phyloP scores from a whole-genome alignment of 1,139 yeast genomes.

The Candida frijolesensis region DNA sequence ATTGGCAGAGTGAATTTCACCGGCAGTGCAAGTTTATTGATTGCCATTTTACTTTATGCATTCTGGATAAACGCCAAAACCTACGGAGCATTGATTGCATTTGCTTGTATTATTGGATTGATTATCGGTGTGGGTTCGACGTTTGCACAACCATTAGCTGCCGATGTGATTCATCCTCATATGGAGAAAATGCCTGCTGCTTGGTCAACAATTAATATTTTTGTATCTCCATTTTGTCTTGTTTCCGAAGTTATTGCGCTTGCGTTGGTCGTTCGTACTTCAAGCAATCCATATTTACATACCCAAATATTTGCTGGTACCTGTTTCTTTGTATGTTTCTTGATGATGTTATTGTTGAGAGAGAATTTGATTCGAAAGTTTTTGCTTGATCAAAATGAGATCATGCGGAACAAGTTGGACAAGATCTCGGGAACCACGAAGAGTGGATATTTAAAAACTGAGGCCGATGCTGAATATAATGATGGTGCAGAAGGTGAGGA shows the following conservation, averaged over 20 bases:
- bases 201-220: slow-evolving; percentile 59
- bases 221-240: slow-evolving; percentile 46
- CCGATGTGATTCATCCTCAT: slow-evolving; percentile 53
- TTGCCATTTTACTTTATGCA: slow-evolving; percentile 41
- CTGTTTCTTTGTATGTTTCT: slow-evolving; percentile 36
- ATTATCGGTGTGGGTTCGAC: slow-evolving; percentile 67
- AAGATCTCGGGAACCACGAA: slow-evolving; percentile 10
- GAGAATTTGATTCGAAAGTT: slow-evolving; percentile 30
- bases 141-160: slow-evolving; percentile 60
- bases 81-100: slow-evolving; percentile 53
- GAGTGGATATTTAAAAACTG: slow-evolving; percentile 14
- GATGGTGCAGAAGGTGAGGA: slow-evolving; percentile 8
- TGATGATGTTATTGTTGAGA: slow-evolving; percentile 34
- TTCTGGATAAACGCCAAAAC: slow-evolving; percentile 60
- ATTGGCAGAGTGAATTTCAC: slow-evolving; percentile 62
- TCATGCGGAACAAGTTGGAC: slow-evolving; percentile 12
- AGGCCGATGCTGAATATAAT: not conserved
- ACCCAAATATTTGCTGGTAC: slow-evolving; percentile 64
- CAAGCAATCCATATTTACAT: slow-evolving; percentile 51
- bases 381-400: slow-evolving; percentile 14
- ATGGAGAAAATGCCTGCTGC: slow-evolving; percentile 53
- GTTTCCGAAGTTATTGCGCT: slow-evolving; percentile 55
- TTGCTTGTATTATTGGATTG: slow-evolving; percentile 55
- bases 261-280: slow-evolving; percentile 32
- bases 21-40: slow-evolving; percentile 28